Evolutionary conservation across 495 filamentous ascomycete species (phyloP).

Genomic region (Trichoderma reesei): DNA sequence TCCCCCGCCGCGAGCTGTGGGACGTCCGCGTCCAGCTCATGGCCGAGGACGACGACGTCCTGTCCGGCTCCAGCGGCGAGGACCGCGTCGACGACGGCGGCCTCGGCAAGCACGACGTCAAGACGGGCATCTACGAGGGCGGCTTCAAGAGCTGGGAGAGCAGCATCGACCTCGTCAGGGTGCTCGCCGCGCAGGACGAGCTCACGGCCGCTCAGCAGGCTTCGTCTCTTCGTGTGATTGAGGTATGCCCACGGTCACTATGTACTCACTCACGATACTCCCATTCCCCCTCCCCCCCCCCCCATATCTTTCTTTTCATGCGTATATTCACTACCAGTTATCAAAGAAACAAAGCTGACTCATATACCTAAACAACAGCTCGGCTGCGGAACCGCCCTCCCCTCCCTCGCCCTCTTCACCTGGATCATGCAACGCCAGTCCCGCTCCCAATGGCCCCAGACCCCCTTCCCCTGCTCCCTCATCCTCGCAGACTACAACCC

Average conservation of each 20-base stretch:
- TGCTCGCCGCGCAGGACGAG: conserved; percentile 43
- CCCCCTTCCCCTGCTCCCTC: conserved; percentile 47
- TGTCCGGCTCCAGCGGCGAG: conserved; percentile 43
- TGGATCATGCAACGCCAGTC: conserved; percentile 40
- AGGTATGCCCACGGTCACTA: conserved; percentile 45
- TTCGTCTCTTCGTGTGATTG: conserved; percentile 49
- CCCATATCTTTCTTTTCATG: too few species aligned
- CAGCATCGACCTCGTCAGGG: conserved; percentile 72
- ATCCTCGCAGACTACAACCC: conserved; percentile 85
- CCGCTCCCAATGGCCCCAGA: conserved; percentile 17
- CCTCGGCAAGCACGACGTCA: conserved; percentile 74
- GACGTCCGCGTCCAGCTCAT: conserved; percentile 91
- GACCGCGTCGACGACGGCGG: conserved; percentile 39
- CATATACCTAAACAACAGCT: conserved; percentile 43
- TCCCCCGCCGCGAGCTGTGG: conserved; percentile 84
- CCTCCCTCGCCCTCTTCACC: conserved; percentile 67
- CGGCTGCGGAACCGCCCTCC: conserved; percentile 84
- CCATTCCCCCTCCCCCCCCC: background rate
- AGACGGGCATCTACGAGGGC: conserved; percentile 86
- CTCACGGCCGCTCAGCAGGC: conserved; percentile 40
- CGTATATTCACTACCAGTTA: too few species aligned
- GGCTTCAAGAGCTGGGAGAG: conserved; percentile 99
- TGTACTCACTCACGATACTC: background rate
- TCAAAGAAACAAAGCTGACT: background rate
- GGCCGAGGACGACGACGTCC: conserved; percentile 60